A percentile compares a stretch with the other conserved stretches of the same genome.
phyloP scores from a whole-genome alignment of 179 eudicot genomes.

The Beta lomatogona region DNA sequence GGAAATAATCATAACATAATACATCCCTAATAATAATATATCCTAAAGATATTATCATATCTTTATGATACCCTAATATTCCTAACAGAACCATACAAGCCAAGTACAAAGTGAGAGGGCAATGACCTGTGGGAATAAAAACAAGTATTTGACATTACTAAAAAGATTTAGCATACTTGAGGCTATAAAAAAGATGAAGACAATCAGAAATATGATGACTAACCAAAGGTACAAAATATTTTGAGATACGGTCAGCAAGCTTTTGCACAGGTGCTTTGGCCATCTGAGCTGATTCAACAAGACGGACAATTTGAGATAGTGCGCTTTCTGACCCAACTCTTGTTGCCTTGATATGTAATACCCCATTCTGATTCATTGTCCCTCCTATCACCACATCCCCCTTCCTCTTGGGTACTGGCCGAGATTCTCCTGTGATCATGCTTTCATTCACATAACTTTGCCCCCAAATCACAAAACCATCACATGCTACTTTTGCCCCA shows the following conservation, averaged over 20 bases:
- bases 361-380: conserved; percentile 86
- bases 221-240: conserved; percentile 86
- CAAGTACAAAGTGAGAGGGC: conserved; percentile 64
- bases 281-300: conserved; percentile 97
- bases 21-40: no score
- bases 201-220: conserved; percentile 21
- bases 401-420: conserved; percentile 74
- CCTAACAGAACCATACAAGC: conserved; percentile 92
- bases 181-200: neutral
- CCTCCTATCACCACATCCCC: conserved; percentile 93
- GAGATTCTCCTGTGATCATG: conserved; percentile 94
- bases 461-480: conserved; percentile 86
- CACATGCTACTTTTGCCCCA: conserved; percentile 90
- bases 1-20: no score
- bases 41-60: no score
- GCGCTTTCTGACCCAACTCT: conserved; percentile 92
- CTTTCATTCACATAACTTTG: conserved; percentile 94
- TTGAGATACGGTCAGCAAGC: conserved; percentile 89
- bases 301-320: conserved; percentile 86
- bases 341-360: conserved; percentile 73
- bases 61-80: no score
- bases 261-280: conserved; percentile 97
- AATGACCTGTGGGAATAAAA: conserved; percentile 59
- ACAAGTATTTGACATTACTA: neutral
- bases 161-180: neutral